Conservation (phyloP, 495 filamentous ascomycete genomes). For the Penicillium egyptiacum region DNA sequence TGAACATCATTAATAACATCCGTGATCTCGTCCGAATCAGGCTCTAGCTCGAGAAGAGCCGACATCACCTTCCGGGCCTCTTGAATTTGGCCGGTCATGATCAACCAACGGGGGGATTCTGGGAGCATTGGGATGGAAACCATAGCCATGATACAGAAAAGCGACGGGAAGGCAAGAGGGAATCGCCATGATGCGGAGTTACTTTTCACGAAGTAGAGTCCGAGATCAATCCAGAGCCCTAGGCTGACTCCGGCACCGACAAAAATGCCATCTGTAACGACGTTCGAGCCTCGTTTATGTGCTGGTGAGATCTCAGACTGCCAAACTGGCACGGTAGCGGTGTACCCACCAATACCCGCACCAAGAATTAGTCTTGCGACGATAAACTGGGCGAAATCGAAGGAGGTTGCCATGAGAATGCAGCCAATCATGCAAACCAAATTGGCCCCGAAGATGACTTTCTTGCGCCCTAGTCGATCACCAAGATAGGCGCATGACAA, state of each 20-base stretch:
- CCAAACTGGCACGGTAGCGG: slow-evolving; percentile 49
- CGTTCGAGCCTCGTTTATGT: slow-evolving; percentile 38
- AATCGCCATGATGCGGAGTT: slow-evolving; percentile 51
- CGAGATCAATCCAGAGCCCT: slow-evolving; percentile 46
- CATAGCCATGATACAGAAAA: slow-evolving; percentile 59
- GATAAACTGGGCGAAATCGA: slow-evolving; percentile 35
- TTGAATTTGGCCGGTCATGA: slow-evolving; percentile 53
- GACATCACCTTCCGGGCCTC: slow-evolving; percentile 44
- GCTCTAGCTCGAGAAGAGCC: slow-evolving; percentile 26
- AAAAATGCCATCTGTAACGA: slow-evolving; percentile 42
- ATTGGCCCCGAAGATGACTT: slow-evolving; percentile 31
- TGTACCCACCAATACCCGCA: slow-evolving; percentile 54
- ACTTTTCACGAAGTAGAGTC: slow-evolving; percentile 45
- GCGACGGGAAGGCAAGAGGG: slow-evolving; percentile 51
- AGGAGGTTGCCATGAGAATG: slow-evolving; percentile 42
- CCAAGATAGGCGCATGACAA: slow-evolving; percentile 32
- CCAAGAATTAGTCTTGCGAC: slow-evolving; percentile 58
- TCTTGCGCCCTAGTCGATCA: slow-evolving; percentile 29
- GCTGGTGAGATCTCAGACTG: slow-evolving; percentile 48
- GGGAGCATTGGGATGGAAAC: slow-evolving; percentile 55
- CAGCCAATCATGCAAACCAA: slow-evolving; percentile 37
- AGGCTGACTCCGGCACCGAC: slow-evolving; percentile 54
- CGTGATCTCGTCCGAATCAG: slow-evolving; percentile 26
- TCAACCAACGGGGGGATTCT: slow-evolving; percentile 60
- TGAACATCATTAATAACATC: slow-evolving; percentile 35